Evolutionary conservation across 352 stramenopile genomes (phyloP).

Genomic region (Pelagophyceae sp.): DNA sequence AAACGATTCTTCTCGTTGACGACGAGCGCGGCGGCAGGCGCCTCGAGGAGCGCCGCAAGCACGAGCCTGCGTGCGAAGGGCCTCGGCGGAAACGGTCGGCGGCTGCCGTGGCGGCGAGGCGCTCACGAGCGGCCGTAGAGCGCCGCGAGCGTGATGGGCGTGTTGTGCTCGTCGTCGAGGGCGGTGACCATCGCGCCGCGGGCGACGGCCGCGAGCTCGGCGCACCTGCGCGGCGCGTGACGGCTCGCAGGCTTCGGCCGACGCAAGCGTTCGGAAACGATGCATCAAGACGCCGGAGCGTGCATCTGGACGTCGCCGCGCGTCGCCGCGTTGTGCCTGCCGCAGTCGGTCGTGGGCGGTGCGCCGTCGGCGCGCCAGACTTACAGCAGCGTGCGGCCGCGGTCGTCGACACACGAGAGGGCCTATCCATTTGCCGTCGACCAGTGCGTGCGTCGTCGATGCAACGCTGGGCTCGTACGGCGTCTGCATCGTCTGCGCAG

Average conservation of each 20-base stretch:
- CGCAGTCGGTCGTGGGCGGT: neutral
- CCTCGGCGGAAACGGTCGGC: no score
- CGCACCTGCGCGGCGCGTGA: neutral
- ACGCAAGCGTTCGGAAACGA: neutral
- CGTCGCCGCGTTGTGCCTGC: neutral
- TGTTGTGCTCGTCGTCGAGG: constrained; percentile 9
- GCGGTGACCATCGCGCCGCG: neutral
- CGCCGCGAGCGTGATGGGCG: neutral
- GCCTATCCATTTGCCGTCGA: neutral
- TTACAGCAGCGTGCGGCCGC: neutral
- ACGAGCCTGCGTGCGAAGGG: neutral
- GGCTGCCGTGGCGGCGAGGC: no score
- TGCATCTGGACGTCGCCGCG: constrained; percentile 5
- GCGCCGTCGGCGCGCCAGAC: neutral
- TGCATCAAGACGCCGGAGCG: neutral
- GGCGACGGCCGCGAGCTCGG: neutral
- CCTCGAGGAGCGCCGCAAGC: neutral
- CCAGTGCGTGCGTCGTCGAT: neutral
- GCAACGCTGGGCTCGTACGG: neutral
- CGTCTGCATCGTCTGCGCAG: neutral
- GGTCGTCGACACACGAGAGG: constrained; percentile 13
- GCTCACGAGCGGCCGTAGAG: neutral
- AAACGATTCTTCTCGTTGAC: neutral
- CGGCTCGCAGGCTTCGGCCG: neutral
- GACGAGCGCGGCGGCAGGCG: neutral